Evolutionary conservation across 2,329 filamentous ascomycete genomes (phyloP), one percentile per base, ranked within the genome.

Genomic region (Stagonosporopsis tanaceti): DNA sequence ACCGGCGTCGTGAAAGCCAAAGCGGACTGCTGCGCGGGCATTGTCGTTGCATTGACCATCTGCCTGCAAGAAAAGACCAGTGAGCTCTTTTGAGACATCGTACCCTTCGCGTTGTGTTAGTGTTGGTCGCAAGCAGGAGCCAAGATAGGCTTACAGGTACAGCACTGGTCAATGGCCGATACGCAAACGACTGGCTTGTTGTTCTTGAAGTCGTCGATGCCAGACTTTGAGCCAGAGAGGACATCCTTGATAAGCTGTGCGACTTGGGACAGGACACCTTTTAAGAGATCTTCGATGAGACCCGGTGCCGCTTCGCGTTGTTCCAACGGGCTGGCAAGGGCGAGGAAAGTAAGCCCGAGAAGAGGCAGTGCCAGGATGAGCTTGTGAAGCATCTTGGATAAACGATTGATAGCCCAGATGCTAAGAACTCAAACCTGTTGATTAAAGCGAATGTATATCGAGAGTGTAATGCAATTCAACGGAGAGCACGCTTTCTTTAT

Each of bases 1-100:
- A 9, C 70, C 73, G 2, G 73, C 73, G 50, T 76, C 72, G 56
- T 76, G 73, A 53, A 76, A 76, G 25, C 71, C 73, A 46, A 74
- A 59, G 11, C 73, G 73, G 20, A 75, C 52, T n/a, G 73, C 72
- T 15, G 65, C 72, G 25, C 73, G 71, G 11, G 73, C 73, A n/a
- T 68, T 69, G 50, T 73, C 69, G 34, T 75, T 76, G 56, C 73
- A 76, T 52, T 69, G 56, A 11, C 65, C 64, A 32, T 72, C 63
- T 15, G 58, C 7, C 20, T 60, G 60, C 20, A 62, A 57, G 50
- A 76, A 76, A 0, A 59, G 42, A 22, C 58, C 54, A 1, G 68
- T 70, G 38, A 76, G 68, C 15, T 71, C 71, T 17, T 60, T 60
- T 8, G 71, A 72, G 11, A 76, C 67, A 30, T 75, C 72, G 4